Percentiles rank a stretch among this genome's conserved stretches.
Conservation (phyloP, 331 rosid species). For the Stylosanthes scabra region DNA sequence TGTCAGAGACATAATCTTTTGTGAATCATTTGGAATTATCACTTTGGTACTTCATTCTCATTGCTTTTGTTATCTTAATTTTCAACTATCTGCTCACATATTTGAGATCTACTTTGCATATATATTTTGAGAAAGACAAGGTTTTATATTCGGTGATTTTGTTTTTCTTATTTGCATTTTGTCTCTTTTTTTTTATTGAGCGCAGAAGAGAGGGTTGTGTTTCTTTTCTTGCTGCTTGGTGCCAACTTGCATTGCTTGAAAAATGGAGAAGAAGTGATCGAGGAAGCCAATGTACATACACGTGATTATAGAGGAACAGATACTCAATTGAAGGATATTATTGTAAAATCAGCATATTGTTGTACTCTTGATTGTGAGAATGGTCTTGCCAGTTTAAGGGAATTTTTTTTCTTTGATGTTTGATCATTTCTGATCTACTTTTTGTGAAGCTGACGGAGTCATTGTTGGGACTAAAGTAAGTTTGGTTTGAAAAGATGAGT, state of each 20-base stretch:
- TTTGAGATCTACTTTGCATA: background rate
- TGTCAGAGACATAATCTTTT: too few relatives aligned
- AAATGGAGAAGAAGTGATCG: constrained; percentile 5
- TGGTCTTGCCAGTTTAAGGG: constrained; percentile 32
- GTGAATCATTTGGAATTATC: too few relatives aligned
- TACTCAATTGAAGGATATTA: constrained; percentile 21
- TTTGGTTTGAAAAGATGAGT: constrained; percentile 32
- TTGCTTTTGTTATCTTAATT: too few relatives aligned
- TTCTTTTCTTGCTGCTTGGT: constrained; percentile 78
- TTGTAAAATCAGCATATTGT: constrained; percentile 14
- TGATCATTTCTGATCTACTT: background rate
- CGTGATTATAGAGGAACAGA: constrained; percentile 24
- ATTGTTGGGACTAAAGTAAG: constrained; percentile 4
- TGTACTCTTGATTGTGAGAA: constrained; percentile 5
- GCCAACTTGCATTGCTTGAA: constrained; percentile 77
- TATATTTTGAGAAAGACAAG: constrained; percentile 35
- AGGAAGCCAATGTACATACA: constrained; percentile 48
- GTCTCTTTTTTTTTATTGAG: constrained; percentile 5
- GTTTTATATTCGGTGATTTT: background rate
- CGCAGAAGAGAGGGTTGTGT: constrained; percentile 77
- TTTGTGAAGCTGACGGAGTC: background rate
- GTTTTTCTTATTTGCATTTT: background rate
- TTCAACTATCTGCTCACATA: background rate
- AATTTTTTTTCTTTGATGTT: background rate
- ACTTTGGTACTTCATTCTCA: too few relatives aligned